Conservation (phyloP, 164 flowering plant species). For the Magnolia changhungtana region DNA sequence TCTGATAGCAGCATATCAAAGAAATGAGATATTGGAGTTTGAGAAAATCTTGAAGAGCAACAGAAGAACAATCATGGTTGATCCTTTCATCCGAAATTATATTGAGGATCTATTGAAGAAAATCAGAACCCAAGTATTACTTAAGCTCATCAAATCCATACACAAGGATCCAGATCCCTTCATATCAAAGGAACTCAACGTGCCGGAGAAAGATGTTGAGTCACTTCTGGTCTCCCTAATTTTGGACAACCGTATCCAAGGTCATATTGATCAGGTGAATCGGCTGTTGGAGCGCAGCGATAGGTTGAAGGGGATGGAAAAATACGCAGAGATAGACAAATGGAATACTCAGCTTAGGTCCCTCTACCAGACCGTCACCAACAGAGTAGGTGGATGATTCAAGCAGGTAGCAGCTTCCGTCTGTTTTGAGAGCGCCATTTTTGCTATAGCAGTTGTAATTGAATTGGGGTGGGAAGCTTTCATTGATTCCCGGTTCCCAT, state of each 20-base stretch:
- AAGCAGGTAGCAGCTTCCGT: not conserved
- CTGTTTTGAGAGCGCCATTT: not conserved
- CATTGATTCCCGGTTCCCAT: not conserved
- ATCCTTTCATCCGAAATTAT: slow-evolving; percentile 87
- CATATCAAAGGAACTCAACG: slow-evolving; percentile 96
- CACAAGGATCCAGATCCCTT: slow-evolving; percentile 89
- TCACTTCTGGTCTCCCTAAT: slow-evolving; percentile 30
- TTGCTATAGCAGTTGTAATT: not conserved
- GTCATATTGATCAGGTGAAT: too few species aligned
- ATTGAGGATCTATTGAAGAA: slow-evolving; percentile 94
- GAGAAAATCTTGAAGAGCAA: slow-evolving; percentile 97
- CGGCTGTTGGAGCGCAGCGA: too few species aligned
- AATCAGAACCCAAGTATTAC: slow-evolving; percentile 94
- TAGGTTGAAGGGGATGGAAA: too few species aligned
- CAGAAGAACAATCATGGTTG: slow-evolving; percentile 97
- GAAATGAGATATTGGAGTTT: slow-evolving; percentile 95
- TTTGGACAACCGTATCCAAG: too few species aligned
- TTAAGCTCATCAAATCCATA: slow-evolving; percentile 98
- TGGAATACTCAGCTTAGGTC: slow-evolving; percentile 30
- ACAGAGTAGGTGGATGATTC: slow-evolving; percentile 48
- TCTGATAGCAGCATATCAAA: slow-evolving; percentile 93
- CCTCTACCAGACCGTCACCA: slow-evolving; percentile 77
- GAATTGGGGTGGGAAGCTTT: not conserved
- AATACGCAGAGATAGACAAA: too few species aligned
- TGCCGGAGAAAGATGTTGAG: slow-evolving; percentile 94